Percentiles rank a stretch among this genome's conserved stretches.
These are phyloP conservation scores for Suillus weaverae DNA, from an alignment of 768 basidiomycete species.

Conservation along the genomic window DNA sequence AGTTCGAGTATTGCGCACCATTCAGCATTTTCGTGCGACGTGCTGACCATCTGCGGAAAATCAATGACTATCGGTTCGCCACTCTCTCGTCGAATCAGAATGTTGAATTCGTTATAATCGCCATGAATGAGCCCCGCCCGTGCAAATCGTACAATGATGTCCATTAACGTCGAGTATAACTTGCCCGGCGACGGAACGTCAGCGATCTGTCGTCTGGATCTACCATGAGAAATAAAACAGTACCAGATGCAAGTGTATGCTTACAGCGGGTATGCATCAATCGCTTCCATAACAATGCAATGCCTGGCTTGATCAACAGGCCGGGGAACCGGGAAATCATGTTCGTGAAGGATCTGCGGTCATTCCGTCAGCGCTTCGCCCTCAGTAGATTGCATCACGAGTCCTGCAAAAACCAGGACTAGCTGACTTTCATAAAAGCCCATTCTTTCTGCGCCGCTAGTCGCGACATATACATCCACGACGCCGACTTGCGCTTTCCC, in stretches of 20 bases:
- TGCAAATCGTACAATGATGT: conserved; percentile 92
- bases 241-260: conserved; percentile 22
- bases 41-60: conserved; percentile 99
- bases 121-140: conserved; percentile 96
- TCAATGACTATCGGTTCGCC: conserved; percentile 91
- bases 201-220: conserved; percentile 77
- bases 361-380: neutral
- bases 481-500: conserved; percentile 91
- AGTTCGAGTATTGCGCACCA: conserved; percentile 53
- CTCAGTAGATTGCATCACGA: neutral
- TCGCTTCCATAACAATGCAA: conserved; percentile 93
- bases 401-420: neutral
- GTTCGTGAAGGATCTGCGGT: conserved; percentile 80
- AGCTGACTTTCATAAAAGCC: conserved; percentile 92
- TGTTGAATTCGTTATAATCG: conserved; percentile 99
- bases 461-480: conserved; percentile 99
- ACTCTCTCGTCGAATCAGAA: conserved; percentile 78
- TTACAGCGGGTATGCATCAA: conserved; percentile 93
- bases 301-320: conserved; percentile 96
- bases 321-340: conserved; percentile 89
- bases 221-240: conserved; percentile 3
- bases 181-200: conserved; percentile 84
- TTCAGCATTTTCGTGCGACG: conserved; percentile 94
- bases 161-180: conserved; percentile 91
- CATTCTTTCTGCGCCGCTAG: conserved; percentile 96